Percentiles rank a stretch among this genome's conserved stretches.
These are phyloP conservation scores for Pinus albicaulis DNA, from an alignment of 75 land plant species.

Conservation along the genomic window DNA sequence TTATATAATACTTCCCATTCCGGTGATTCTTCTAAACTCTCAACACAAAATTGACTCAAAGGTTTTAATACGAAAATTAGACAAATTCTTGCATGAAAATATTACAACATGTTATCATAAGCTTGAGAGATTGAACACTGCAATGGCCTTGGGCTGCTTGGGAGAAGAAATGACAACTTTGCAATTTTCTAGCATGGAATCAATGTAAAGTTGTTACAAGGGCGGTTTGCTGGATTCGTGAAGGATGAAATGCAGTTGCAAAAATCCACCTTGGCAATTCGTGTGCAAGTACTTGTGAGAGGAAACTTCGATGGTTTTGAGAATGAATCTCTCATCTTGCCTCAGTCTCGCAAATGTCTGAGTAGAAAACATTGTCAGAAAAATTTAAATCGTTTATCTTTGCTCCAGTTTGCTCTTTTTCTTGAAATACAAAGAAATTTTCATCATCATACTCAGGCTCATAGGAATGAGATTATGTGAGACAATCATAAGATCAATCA, in stretches of 20 bases:
- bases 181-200: not conserved
- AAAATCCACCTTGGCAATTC: constrained; percentile 44
- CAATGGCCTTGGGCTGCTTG: too few relatives aligned
- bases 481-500: constrained; percentile 19
- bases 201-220: not conserved
- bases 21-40: too few relatives aligned
- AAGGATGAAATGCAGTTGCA: constrained; percentile 36
- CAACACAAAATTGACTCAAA: too few relatives aligned
- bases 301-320: constrained; percentile 55
- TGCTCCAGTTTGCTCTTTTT: constrained; percentile 8
- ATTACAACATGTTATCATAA: too few relatives aligned
- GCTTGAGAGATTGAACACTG: too few relatives aligned
- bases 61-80: too few relatives aligned
- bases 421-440: not conserved
- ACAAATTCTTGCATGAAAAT: too few relatives aligned
- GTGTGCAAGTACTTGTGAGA: constrained; percentile 36
- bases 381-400: not conserved
- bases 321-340: constrained; percentile 51
- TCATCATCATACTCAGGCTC: not conserved
- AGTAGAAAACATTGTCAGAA: not conserved
- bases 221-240: not conserved
- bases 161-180: not conserved
- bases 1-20: too few relatives aligned
- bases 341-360: not conserved
- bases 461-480: constrained; percentile 6